A percentile compares a stretch with the other conserved stretches of the same genome.
Conservation (phyloP, 2,329 filamentous ascomycete species). For the Rutstroemia sydowiana region DNA sequence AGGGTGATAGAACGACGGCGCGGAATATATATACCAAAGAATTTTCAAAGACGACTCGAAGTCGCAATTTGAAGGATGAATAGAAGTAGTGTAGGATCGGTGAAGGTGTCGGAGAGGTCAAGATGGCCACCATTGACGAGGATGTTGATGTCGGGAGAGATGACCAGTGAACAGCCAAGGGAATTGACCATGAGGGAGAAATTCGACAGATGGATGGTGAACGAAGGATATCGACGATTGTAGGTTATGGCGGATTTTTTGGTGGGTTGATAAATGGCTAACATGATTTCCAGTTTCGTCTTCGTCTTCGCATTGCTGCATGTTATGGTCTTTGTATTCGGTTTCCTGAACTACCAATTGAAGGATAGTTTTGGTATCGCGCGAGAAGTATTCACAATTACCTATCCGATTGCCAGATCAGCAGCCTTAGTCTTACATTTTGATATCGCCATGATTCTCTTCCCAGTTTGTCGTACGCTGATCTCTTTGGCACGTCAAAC, state of each 20-base stretch:
- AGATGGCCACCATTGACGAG: constrained; percentile 77
- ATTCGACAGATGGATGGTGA: constrained; percentile 84
- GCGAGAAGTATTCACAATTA: constrained; percentile 63
- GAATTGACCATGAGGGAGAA: constrained; percentile 62
- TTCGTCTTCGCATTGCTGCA: constrained; percentile 68
- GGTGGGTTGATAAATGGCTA: constrained; percentile 20
- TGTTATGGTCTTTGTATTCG: constrained; percentile 70
- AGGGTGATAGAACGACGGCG: constrained; percentile 3
- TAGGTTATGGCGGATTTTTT: constrained; percentile 38
- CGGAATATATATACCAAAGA: constrained; percentile 7
- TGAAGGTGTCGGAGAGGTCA: constrained; percentile 59
- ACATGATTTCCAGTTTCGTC: constrained; percentile 54
- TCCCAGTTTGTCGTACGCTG: constrained; percentile 77
- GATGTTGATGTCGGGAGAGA: constrained; percentile 76
- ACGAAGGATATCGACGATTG: constrained; percentile 76
- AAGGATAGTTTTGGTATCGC: constrained; percentile 67
- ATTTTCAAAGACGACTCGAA: constrained; percentile 22
- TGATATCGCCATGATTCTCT: constrained; percentile 70
- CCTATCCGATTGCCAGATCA: constrained; percentile 68
- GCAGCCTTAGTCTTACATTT: constrained; percentile 73
- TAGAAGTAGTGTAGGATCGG: constrained; percentile 25
- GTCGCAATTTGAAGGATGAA: constrained; percentile 22
- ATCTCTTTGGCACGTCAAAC: constrained; percentile 76
- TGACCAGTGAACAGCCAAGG: constrained; percentile 66
- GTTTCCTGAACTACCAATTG: constrained; percentile 70